Base-by-base conservation (phyloP, 1,284 basidiomycete genomes). In the Vanrija sp. region DNA sequence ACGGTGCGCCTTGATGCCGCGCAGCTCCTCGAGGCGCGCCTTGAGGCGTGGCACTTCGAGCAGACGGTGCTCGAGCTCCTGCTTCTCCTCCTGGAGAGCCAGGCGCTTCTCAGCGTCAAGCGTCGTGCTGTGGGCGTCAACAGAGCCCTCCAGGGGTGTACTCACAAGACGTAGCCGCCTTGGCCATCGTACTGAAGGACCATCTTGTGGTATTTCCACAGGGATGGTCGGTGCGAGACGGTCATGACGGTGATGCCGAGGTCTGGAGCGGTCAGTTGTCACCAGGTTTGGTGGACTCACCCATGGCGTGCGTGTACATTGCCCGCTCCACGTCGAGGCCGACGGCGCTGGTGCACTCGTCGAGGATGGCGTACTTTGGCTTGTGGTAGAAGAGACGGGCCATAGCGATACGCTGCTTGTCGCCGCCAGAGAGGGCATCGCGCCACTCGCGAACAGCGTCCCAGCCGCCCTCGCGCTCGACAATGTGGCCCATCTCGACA, bases 401-500 rank as follows among this genome's bases (percentile, higher is more conserved):
- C 92, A 96, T 98, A 0, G 95, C 95, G 58, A 98, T 89, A 73
- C 95, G 66, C 70, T 82, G 81, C 68, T 82, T 82, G 66, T 82
- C 81, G 7, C 79, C 80, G 3, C 72, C 94, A 62, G 88, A 91
- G 31, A 98, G 78, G 1, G 89, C 85, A 72, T 96, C 93, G 57
- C 90, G 82, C 95, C 95, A 98, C 67, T 98, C 95, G 51, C 87
- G 82, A 27, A 84, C 82, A 2, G 82, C 80, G 66, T 91, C 88
- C 93, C 93, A 97, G 15, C 95, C 95, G 12, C 95, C 95, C 75
- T 98, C 95, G n/a, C 94, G 83, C 65, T 91, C 88, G 12, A 98
- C 89, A 56, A 98, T 84, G 67, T 81, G 78, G 35, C 86, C 86
- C 85, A 98, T 90, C 63, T 93, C 86, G 15, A 98, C 87, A 14